phyloP scores from a whole-genome alignment of 2,329 filamentous ascomycete genomes.

The Pyrenochaeta sp. region DNA sequence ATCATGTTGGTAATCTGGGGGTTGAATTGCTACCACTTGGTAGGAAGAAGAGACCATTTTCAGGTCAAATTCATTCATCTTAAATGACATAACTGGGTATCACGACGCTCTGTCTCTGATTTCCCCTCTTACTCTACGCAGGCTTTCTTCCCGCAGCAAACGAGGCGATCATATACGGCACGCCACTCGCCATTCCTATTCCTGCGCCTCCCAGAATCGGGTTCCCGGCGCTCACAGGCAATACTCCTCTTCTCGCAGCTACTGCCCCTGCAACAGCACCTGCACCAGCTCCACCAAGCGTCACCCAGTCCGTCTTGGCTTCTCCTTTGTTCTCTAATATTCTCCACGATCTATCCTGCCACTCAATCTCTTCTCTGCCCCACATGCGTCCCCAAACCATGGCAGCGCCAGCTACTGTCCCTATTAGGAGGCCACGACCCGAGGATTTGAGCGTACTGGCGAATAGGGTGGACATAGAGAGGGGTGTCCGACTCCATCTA shows the following conservation, averaged over 20 bases:
- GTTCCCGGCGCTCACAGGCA: slow-evolving; percentile 44
- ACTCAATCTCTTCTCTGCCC: slow-evolving; percentile 67
- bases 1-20: too few relatives aligned
- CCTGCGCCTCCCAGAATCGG: slow-evolving; percentile 57
- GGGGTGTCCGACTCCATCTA: slow-evolving; percentile 4
- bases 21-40: background rate
- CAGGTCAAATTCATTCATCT: too few relatives aligned
- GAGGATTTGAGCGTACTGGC: slow-evolving; percentile 56
- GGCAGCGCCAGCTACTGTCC: slow-evolving; percentile 55
- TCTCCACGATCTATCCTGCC: slow-evolving; percentile 70
- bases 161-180: slow-evolving; percentile 51
- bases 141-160: slow-evolving; percentile 25
- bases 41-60: background rate
- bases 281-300: slow-evolving; percentile 54
- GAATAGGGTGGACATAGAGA: slow-evolving; percentile 9
- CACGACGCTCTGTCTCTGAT: background rate
- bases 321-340: slow-evolving; percentile 65
- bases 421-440: slow-evolving; percentile 57
- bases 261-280: slow-evolving; percentile 45
- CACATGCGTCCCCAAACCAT: slow-evolving; percentile 62
- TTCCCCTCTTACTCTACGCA: slow-evolving; percentile 3
- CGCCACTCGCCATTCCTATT: slow-evolving; percentile 60
- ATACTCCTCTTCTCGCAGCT: slow-evolving; percentile 38
- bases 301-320: slow-evolving; percentile 66
- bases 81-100: background rate